Evolutionary conservation across 441 rosid species (phyloP).

Genomic region (Croton setiger): DNA sequence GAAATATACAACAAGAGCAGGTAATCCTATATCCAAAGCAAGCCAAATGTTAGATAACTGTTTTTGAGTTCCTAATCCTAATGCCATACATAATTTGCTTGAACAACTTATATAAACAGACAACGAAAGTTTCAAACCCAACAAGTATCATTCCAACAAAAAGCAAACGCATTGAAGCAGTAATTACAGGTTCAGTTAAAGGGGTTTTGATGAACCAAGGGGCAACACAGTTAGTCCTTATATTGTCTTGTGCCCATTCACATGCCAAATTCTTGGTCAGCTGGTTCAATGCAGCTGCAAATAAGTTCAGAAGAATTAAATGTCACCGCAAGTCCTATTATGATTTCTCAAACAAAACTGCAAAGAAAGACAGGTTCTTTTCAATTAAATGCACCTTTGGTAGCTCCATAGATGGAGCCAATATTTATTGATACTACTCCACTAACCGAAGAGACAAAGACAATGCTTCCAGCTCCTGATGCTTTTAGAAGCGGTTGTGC

Average conservation of each 20-base stretch:
- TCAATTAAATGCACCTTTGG: slow-evolving; percentile 47
- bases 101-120: too few species aligned
- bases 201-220: slow-evolving; percentile 80
- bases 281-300: slow-evolving; percentile 76
- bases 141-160: too few species aligned
- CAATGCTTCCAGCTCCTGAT: slow-evolving; percentile 63
- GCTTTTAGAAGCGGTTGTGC: slow-evolving; percentile 70
- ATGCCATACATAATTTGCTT: too few species aligned
- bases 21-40: too few species aligned
- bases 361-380: too few species aligned
- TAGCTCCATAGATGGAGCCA: slow-evolving; percentile 57
- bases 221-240: slow-evolving; percentile 65
- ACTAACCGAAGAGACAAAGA: slow-evolving; percentile 73
- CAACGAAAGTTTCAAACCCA: too few species aligned
- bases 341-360: too few species aligned
- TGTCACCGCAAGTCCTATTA: too few species aligned
- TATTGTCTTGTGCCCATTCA: slow-evolving; percentile 89
- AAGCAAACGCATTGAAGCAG: not conserved
- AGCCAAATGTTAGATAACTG: too few species aligned
- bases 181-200: slow-evolving; percentile 53
- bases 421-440: slow-evolving; percentile 38
- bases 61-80: too few species aligned
- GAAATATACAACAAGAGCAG: too few species aligned
- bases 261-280: slow-evolving; percentile 84
- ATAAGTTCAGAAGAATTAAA: not conserved